Evolutionary conservation across 768 basidiomycete genomes (phyloP).

Genomic region (Nidularia sp.): DNA sequence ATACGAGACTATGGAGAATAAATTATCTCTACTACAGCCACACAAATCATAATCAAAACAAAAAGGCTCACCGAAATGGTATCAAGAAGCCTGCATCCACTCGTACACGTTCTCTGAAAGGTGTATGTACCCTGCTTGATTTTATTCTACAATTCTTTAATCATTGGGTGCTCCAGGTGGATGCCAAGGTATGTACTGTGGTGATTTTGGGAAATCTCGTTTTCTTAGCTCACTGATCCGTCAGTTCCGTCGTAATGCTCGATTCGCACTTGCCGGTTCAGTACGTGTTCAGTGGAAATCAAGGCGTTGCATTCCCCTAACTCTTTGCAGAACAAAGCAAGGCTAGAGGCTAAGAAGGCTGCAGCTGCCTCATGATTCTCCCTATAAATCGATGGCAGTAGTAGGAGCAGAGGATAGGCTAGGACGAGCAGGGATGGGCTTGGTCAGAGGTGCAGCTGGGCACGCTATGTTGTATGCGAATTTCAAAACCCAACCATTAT

Average conservation of each 20-base stretch:
- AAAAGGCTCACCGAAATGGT: constrained; percentile 97
- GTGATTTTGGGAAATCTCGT: background rate
- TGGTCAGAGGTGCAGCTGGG: background rate
- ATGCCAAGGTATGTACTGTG: constrained; percentile 59
- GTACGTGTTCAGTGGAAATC: too few relatives aligned
- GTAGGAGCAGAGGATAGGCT: background rate
- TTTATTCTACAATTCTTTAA: constrained; percentile 3
- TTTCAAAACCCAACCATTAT: too few relatives aligned
- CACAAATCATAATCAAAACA: constrained; percentile 94
- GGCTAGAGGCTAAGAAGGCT: constrained; percentile 51
- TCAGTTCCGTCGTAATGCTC: constrained; percentile 85
- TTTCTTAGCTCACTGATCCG: constrained; percentile 6
- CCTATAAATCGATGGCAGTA: too few relatives aligned
- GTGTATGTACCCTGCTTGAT: constrained; percentile 58
- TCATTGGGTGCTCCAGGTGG: constrained; percentile 47
- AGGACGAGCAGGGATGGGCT: background rate
- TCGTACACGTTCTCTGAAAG: constrained; percentile 79
- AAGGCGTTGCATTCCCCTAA: too few relatives aligned
- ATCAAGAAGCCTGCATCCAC: constrained; percentile 80
- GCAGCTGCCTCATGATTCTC: constrained; percentile 33
- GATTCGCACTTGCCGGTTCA: constrained; percentile 68
- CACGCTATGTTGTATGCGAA: too few relatives aligned
- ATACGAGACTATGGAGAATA: background rate
- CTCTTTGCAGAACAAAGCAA: constrained; percentile 64
- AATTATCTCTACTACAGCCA: constrained; percentile 48